Percentiles rank a stretch among this genome's conserved stretches.
Evolutionary conservation across 2,329 filamentous ascomycete species (phyloP).

Genomic region (Dothiorella sarmentorum): DNA sequence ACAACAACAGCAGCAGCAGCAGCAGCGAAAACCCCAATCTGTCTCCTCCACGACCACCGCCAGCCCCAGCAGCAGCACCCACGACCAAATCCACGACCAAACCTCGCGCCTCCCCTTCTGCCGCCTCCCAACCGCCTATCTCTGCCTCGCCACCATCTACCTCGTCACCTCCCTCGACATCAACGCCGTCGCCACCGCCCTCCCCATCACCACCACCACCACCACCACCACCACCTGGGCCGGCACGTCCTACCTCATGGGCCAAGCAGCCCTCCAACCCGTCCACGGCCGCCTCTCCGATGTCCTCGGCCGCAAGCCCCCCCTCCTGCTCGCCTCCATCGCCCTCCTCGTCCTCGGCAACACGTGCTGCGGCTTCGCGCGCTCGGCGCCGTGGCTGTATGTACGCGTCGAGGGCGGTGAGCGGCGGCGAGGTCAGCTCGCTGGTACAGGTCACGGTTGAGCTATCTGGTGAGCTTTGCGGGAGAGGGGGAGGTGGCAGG

Average conservation of each 20-base stretch:
- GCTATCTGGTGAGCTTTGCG: conserved; percentile 49
- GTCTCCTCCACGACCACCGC: too few relatives aligned
- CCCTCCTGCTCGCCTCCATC: conserved; percentile 35
- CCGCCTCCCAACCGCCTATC: background rate
- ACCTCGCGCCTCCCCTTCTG: background rate
- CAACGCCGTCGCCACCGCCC: background rate
- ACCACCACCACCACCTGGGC: background rate
- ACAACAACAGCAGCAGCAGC: background rate
- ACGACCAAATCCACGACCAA: background rate
- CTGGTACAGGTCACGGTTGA: conserved; percentile 49
- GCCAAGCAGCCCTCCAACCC: conserved; percentile 46
- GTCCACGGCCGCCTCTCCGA: conserved; percentile 52
- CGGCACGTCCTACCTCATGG: conserved; percentile 29
- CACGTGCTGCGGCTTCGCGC: conserved; percentile 50
- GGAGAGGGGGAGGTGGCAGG: conserved; percentile 42
- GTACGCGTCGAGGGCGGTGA: conserved; percentile 53
- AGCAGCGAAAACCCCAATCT: background rate
- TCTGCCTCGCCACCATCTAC: background rate
- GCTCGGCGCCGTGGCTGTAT: conserved; percentile 51
- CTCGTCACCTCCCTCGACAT: background rate
- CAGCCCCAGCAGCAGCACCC: background rate
- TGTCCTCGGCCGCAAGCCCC: conserved; percentile 50
- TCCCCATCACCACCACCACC: background rate
- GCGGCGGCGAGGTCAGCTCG: conserved; percentile 49
- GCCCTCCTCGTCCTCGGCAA: conserved; percentile 52